Evolutionary conservation across 2,329 filamentous ascomycete genomes (phyloP), one percentile per base, ranked within the genome.

Genomic region (Sporothrix pallida): DNA sequence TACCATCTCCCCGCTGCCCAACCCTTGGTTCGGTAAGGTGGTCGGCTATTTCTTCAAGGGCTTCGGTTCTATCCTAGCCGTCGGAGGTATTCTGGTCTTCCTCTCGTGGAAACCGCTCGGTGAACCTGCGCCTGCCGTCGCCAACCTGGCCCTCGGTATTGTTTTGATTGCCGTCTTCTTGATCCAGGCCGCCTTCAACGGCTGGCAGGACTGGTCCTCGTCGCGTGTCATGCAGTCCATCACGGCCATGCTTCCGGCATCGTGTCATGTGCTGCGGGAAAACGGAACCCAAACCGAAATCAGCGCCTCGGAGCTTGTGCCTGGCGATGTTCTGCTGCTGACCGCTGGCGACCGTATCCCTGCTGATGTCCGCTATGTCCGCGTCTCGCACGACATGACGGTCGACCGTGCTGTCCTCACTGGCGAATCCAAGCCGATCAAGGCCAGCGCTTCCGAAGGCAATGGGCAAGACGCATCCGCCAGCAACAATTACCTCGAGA

Each of bases 151-250:
- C 0, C 85, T 95, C 23, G 92, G 90, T 0, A 92, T 93, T 77
- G 92, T 95, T 1, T 83, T 95, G 7, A 80, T 91, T 1, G 87
- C 89, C 4, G 92, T 95, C 7, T 94, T 91, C 78, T 81, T 90
- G 75, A 88, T 91, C 50, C 89, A 91, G 77, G 92, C 91, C 17
- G 87, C 84, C 2, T 94, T 94, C 82, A 90, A 90, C 78, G 87
- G 87, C 78, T 91, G 86, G 84, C 89, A 91, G 78, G 92, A 95
- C 79, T 95, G 91, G 88, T 93, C 91, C 1, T 92, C 91, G 0
- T 91, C 88, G 1, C 85, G 90, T 4, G 92, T 94, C 72, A 95
- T 95, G 92, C 88, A 90, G 20, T 93, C 91, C 0, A 95, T 95
- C 79, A 92, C 90, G 63, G 90, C 87, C 23, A 92, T 95, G 91